Conservation (phyloP, 2,329 filamentous ascomycete species). For the Diaporthe helianthi region DNA sequence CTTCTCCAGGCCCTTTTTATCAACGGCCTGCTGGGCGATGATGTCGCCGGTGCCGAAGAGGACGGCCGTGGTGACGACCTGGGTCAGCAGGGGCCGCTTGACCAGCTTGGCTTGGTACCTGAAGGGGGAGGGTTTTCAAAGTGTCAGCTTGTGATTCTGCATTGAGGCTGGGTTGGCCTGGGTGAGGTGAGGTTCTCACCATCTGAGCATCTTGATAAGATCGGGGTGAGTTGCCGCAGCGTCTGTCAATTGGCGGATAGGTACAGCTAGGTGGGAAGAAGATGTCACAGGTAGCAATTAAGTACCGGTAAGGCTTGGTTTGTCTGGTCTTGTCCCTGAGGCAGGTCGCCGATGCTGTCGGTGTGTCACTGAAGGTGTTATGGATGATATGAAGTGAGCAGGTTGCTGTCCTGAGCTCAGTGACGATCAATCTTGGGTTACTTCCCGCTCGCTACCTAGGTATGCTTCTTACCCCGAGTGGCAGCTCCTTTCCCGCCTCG, state of each 20-base stretch:
- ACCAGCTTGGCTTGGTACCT: constrained; percentile 90
- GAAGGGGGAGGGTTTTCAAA: constrained; percentile 8
- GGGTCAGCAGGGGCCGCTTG: constrained; percentile 83
- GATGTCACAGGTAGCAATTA: background rate
- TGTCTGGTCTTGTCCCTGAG: background rate
- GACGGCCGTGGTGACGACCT: constrained; percentile 87
- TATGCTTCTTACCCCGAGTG: background rate
- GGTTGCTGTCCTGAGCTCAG: constrained; percentile 8
- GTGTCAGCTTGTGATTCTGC: background rate
- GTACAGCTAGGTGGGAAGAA: background rate
- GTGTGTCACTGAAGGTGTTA: constrained; percentile 10
- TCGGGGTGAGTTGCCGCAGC: background rate
- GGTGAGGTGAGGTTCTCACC: constrained; percentile 21
- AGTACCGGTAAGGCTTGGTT: background rate
- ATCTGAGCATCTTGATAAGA: constrained; percentile 32
- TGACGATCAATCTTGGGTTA: background rate
- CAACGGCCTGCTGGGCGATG: constrained; percentile 89
- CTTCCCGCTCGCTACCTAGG: too few relatives aligned
- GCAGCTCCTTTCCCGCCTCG: constrained; percentile 4
- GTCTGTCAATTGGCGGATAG: background rate
- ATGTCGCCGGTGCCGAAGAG: constrained; percentile 93
- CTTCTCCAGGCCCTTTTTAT: constrained; percentile 77
- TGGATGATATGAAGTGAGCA: background rate
- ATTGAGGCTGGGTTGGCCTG: too few relatives aligned
- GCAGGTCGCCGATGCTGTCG: background rate